Evolutionary conservation across 805 yeast genomes (phyloP), one percentile per base, ranked within the genome.

Genomic region (Pichia pseudocactophila): DNA sequence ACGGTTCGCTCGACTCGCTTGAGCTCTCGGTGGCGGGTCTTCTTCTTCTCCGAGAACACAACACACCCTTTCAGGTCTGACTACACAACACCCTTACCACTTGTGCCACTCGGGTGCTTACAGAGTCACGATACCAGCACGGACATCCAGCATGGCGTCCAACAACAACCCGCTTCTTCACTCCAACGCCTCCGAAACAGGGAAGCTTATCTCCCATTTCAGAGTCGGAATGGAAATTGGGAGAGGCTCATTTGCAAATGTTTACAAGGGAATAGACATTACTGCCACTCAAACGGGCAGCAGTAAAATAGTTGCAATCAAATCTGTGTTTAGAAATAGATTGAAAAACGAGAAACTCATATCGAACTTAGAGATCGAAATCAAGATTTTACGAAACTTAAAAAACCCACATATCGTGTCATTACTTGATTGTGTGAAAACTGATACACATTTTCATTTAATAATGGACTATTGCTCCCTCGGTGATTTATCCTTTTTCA

Each of bases 401-500:
- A 80, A 82, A 52, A 96, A 92, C 56, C 95, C 96, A 1, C 97
- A 92, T 60, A 83, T 92, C 42, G 98, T 92, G 10, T 81, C 81
- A 15, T 67, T 92, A 37, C 64, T 85, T 46, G 97, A 90, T 56
- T 88, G 87, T 57, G 78, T 78, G 45, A 82, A 86, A 56, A 82
- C 96, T 1, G 63, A 77, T 9, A 56, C 61, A 30, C 86, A 89
- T 61, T 86, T 88, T 66, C 90, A 87, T 58, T 67, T 92, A 48
- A 80, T 90, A 15, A 92, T 92, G 97, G 97, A 92, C 61, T 92
- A 87, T 65, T 92, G 98, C 60, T 80, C 97, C 1, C 68, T 92
- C 58, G 98, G 98, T 12, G 98, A 92, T 63, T 70, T 92, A 48
- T 84, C 95, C 0, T 85, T 80, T 55, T 82, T 92, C 52, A 89